Base-by-base conservation (phyloP, 805 yeast genomes). In the Yarrowia yakushimensis region DNA sequence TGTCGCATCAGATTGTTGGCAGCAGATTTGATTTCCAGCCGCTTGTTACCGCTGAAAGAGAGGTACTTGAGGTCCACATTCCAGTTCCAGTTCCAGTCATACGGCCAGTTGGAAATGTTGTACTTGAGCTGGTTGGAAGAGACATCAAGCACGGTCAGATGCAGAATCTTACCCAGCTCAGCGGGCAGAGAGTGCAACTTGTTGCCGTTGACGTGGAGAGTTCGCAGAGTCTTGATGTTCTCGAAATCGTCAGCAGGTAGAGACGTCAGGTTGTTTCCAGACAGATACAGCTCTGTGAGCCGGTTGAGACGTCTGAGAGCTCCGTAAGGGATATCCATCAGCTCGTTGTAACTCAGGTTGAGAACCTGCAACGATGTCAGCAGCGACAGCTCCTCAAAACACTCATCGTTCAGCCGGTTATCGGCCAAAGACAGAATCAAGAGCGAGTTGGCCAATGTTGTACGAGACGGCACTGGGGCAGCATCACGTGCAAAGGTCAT, bases 41-140 rank as follows among this genome's bases (percentile, higher is more conserved):
- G 81, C 71, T 88, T 87, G 71, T 94, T 94, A 37, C 97, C 97
- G 0, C 97, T 90, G 63, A 94, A 86, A 72, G 93, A 94, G 71
- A 94, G 80, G 69, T 87, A 91, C 67, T 80, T 84, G 73, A 94
- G 78, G 42, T 84, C 83, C 61, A 81, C 78, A 71, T 94, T 94
- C 78, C 85, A 85, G 68, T 87, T 85, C 99, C 99, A 94, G 74
- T 90, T 94, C 97, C 98, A 94, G 72, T 94, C 99, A 71, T 90
- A 93, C 15, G 94, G 96, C 82, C 91, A 89, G 73, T 94, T 94
- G 3, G 94, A 87, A 63, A 93, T 90, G 69, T 94, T 94, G 74
- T 94, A 94, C 69, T 91, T 88, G 74, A 94, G 78, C 65, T 85
- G 86, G 72, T 94, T 94, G 1, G 96, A 88, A 3, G 97, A 96